A percentile compares a stretch with the other conserved stretches of the same genome.
These are phyloP conservation scores for Fusarium goolgardi DNA, from an alignment of 2,329 filamentous ascomycete species.

Conservation along the genomic window DNA sequence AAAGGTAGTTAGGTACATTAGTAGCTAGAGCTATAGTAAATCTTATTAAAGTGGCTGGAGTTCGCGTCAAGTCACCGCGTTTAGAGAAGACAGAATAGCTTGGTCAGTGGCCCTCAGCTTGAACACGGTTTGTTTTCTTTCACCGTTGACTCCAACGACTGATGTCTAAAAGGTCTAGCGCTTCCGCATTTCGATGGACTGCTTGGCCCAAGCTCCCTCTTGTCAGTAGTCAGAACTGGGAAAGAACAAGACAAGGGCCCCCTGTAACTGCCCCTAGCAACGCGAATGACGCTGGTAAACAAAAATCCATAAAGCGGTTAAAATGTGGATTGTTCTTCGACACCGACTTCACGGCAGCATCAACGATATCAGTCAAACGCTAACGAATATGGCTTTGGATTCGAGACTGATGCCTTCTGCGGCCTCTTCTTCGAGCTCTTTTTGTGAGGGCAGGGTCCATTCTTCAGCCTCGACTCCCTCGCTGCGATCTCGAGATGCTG, in stretches of 20 bases:
- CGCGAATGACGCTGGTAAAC: conserved; percentile 52
- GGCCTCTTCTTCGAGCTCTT: conserved; percentile 46
- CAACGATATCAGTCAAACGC: conserved; percentile 54
- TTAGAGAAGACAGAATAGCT: conserved; percentile 20
- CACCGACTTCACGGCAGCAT: conserved; percentile 56
- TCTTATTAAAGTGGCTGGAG: conserved; percentile 36
- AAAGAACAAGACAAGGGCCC: conserved; percentile 24
- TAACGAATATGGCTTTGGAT: conserved; percentile 57
- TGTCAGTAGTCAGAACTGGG: conserved; percentile 25
- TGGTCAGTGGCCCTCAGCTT: not conserved
- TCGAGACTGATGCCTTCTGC: conserved; percentile 59
- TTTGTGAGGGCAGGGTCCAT: conserved; percentile 54
- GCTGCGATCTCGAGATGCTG: conserved; percentile 76
- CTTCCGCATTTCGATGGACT: conserved; percentile 5
- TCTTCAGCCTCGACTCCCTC: conserved; percentile 85
- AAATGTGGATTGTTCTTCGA: conserved; percentile 56
- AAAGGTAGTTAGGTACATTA: no score
- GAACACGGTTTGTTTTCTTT: conserved; percentile 10
- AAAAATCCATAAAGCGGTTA: conserved; percentile 39
- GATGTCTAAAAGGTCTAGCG: not conserved
- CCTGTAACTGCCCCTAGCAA: conserved; percentile 52
- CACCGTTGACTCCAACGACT: not conserved
- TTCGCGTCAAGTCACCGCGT: conserved; percentile 22
- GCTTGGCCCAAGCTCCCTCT: conserved; percentile 37
- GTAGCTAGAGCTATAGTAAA: conserved; percentile 2